Base-by-base conservation (phyloP, 1,284 basidiomycete species). In the Melanopsichium pennsylvanicum region DNA sequence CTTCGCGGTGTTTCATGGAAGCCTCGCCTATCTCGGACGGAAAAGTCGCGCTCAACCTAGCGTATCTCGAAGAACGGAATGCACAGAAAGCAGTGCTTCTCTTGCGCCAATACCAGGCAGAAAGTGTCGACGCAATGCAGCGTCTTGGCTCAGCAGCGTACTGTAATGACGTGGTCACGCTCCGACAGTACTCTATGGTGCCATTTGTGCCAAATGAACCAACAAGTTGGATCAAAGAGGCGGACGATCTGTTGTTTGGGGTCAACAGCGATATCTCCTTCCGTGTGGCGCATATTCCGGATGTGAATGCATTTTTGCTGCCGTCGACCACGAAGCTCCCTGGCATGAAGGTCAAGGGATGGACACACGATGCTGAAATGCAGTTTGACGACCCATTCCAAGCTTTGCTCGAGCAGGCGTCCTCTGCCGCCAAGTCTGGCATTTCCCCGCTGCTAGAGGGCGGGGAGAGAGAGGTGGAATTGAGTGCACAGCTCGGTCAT, bases 131-230 rank as follows among this genome's bases (percentile, higher is more conserved):
- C n/a, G 50, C 66, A 0, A 44, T 40, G 26, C 39, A 61, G 18
- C 41, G 59, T 3, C 16, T 66, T n/a, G 57, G 61, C 13, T 47
- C 58, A 19, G 67, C 52, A n/a, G 61, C 52, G 1, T 43, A 47
- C 32, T 19, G 33, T 32, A 46, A 54, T 25, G 25, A 36, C 7
- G 6, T 42, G 10, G 42, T 37, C 13, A 11, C 48, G 2, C 13
- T 33, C 15, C 47, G 57, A 13, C 35, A 55, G 35, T 66, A 54
- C 33, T 45, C 67, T 10, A 60, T 70, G 60, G 42, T 70, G 29
- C 67, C 67, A 1, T 70, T 66, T 23, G 60, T 59, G 19, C 50
- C 60, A 32, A 70, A 52, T 52, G 59, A 63, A 36, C 66, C 66
- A 9, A 40, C 45, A 27, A 22, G 50, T 4, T 70, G 66, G 66